These are phyloP conservation scores for Candida awuae DNA, from an alignment of 805 yeast genomes.

Conservation along the genomic window DNA sequence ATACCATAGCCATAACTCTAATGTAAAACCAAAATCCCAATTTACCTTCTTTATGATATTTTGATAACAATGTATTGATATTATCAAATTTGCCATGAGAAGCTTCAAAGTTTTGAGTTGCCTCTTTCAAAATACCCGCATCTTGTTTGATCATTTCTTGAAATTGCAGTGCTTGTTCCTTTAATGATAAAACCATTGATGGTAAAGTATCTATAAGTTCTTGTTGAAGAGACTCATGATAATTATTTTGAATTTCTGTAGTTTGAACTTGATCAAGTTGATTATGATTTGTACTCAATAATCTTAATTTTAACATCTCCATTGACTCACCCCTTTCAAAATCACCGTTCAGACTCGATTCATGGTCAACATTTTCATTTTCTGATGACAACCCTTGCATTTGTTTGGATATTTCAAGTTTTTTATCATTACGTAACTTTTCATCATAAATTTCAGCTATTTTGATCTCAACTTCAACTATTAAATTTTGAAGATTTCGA, in stretches of 20 bases:
- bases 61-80: conserved; percentile 22
- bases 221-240: conserved; percentile 28
- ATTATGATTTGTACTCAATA: conserved; percentile 20
- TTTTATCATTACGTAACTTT: conserved; percentile 1
- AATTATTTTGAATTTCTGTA: conserved; percentile 21
- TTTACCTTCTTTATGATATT: conserved; percentile 28
- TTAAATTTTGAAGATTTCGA: conserved; percentile 11
- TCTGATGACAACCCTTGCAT: neutral
- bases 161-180: conserved; percentile 27
- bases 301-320: conserved; percentile 22
- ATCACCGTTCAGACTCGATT: neutral
- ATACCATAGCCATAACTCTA: conserved; percentile 18
- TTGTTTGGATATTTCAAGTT: neutral
- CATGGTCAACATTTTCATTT: neutral
- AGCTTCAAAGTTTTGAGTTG: conserved; percentile 27
- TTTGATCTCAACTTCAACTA: conserved; percentile 15
- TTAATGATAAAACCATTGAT: conserved; percentile 24
- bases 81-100: conserved; percentile 23
- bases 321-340: conserved; percentile 20
- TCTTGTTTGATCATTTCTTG: conserved; percentile 27
- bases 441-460: conserved; percentile 5
- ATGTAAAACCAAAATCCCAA: conserved; percentile 29
- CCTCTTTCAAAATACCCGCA: conserved; percentile 27
- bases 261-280: conserved; percentile 23
- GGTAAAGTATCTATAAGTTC: conserved; percentile 28